These are phyloP conservation scores for Apophysomyces ossiformis DNA, from an alignment of 371 early-diverging fungal genomes.

Conservation along the genomic window DNA sequence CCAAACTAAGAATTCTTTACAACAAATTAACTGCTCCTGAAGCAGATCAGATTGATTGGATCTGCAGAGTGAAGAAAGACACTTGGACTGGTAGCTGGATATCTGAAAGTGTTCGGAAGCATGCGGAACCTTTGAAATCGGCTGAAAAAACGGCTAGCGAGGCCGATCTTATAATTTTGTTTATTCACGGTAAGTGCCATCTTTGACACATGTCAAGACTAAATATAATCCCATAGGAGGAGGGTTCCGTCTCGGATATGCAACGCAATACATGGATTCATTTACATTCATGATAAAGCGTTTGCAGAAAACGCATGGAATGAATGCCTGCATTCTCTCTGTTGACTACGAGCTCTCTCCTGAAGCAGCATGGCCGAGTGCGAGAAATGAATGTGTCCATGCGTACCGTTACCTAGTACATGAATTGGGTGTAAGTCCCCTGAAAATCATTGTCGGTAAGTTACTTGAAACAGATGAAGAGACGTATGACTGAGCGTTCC, in stretches of 20 bases:
- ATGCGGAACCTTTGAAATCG: constrained; percentile 7
- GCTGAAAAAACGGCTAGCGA: constrained; percentile 13
- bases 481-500: not conserved
- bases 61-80: constrained; percentile 14
- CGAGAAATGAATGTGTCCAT: constrained; percentile 30
- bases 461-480: not conserved
- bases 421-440: constrained; percentile 28
- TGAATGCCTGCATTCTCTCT: constrained; percentile 22
- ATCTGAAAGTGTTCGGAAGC: constrained; percentile 5
- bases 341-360: constrained; percentile 34
- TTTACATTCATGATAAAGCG: constrained; percentile 18
- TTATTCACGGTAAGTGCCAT: constrained; percentile 26
- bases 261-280: constrained; percentile 23
- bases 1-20: too few species aligned
- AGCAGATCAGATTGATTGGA: constrained; percentile 12
- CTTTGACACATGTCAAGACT: not conserved
- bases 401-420: constrained; percentile 40
- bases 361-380: constrained; percentile 30
- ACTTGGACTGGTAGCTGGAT: constrained; percentile 29
- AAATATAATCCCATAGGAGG: constrained; percentile 21
- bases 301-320: constrained; percentile 14
- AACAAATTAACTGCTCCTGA: too few species aligned
- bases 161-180: constrained; percentile 25
- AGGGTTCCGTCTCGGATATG: constrained; percentile 26
- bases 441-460: constrained; percentile 35